phyloP scores from a whole-genome alignment of 768 basidiomycete species.

The Trametes cubensis region DNA sequence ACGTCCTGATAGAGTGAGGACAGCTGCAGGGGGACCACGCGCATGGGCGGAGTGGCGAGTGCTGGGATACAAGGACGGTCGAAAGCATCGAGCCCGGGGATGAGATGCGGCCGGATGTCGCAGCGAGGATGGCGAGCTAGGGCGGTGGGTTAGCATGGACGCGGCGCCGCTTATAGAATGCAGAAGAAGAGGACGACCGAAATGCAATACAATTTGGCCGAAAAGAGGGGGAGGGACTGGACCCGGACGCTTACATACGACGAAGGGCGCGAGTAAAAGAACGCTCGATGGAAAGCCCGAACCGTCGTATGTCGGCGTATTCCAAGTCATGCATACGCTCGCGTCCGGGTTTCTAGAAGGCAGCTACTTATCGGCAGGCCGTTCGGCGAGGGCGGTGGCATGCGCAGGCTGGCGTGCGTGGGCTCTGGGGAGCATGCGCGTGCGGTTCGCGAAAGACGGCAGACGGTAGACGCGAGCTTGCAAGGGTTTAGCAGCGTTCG shows the following conservation, averaged over 20 bases:
- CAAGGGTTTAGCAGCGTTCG: constrained; percentile 3
- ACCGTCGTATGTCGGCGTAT: constrained; percentile 15
- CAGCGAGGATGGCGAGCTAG: neutral
- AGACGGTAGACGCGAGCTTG: neutral
- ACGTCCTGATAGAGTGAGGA: constrained; percentile 1
- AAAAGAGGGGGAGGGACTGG: constrained; percentile 9
- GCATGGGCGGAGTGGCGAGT: neutral
- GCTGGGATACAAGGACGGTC: too few species aligned
- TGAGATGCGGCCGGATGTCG: constrained; percentile 20
- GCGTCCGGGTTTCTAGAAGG: constrained; percentile 11
- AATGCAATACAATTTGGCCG: constrained; percentile 16
- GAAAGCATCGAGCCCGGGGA: neutral
- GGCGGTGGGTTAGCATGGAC: constrained; percentile 5
- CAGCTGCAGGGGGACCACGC: neutral
- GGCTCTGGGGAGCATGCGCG: neutral
- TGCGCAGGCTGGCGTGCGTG: too few species aligned
- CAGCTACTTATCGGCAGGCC: constrained; percentile 8
- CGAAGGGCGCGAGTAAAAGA: constrained; percentile 10
- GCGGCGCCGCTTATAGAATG: constrained; percentile 4
- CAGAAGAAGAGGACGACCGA: neutral
- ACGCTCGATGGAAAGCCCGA: constrained; percentile 19
- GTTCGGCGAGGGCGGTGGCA: neutral
- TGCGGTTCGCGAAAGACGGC: neutral
- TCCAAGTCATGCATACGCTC: constrained; percentile 12
- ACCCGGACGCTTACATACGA: constrained; percentile 16